A percentile compares a stretch with the other conserved stretches of the same genome.
These are phyloP conservation scores for Monascus ruber DNA, from an alignment of 2,329 filamentous ascomycete genomes.

Conservation along the genomic window DNA sequence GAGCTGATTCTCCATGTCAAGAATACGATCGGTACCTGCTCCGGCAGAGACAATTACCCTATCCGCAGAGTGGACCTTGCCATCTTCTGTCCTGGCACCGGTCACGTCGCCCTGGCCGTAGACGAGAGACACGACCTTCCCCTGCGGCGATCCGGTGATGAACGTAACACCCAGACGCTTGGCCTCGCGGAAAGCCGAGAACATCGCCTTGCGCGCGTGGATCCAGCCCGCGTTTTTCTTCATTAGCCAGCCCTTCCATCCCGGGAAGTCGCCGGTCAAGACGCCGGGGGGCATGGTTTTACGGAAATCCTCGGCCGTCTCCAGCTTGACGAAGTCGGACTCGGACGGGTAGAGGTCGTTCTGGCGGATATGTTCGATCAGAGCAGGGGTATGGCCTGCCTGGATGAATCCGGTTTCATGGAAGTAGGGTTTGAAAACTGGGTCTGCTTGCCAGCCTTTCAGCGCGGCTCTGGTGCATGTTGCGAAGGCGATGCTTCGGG, in stretches of 20 bases:
- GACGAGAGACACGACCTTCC: conserved; percentile 29
- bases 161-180: conserved; percentile 37
- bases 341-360: conserved; percentile 22
- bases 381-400: conserved; percentile 31
- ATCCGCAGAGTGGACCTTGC: conserved; percentile 29
- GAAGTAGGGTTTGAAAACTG: conserved; percentile 35
- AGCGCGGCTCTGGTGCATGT: conserved; percentile 18
- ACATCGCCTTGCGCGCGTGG: conserved; percentile 39
- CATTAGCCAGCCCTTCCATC: conserved; percentile 40
- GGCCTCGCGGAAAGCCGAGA: conserved; percentile 36
- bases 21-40: conserved; percentile 35
- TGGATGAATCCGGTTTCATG: conserved; percentile 34
- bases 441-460: conserved; percentile 34
- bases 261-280: conserved; percentile 38
- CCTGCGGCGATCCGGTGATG: conserved; percentile 29
- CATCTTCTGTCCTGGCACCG: conserved; percentile 36
- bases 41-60: conserved; percentile 40
- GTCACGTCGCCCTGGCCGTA: conserved; percentile 27
- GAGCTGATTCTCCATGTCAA: conserved; percentile 43
- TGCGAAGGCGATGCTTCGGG: conserved; percentile 11
- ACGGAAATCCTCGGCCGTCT: conserved; percentile 36
- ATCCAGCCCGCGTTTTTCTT: conserved; percentile 41
- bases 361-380: conserved; percentile 27
- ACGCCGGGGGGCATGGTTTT: conserved; percentile 42
- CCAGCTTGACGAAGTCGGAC: conserved; percentile 22